phyloP scores from a whole-genome alignment of 306 rosid genomes.

The Mimosa bimucronata region DNA sequence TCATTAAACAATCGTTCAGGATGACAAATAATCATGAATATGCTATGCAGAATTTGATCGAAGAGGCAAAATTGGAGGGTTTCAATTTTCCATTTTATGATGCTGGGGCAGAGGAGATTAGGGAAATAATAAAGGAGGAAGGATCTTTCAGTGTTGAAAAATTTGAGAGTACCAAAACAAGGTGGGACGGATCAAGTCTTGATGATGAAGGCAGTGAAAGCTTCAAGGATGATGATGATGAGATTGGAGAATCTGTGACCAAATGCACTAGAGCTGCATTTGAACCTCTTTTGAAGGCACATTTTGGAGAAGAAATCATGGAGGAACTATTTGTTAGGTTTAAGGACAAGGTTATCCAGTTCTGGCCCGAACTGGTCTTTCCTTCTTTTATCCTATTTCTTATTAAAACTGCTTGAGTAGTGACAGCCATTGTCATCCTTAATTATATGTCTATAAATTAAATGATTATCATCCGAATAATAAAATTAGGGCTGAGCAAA shows the following conservation, averaged over 20 bases:
- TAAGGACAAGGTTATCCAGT: slow-evolving; percentile 17
- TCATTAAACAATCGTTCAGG: neutral
- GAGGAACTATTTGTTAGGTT: slow-evolving; percentile 47
- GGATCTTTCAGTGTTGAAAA: slow-evolving; percentile 45
- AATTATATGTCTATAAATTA: no score
- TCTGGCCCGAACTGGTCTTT: slow-evolving; percentile 32
- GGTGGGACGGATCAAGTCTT: slow-evolving; percentile 5
- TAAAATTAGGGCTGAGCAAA: no score
- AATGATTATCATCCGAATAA: no score
- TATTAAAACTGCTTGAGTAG: slow-evolving; percentile 6
- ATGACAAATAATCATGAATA: neutral
- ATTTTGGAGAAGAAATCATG: slow-evolving; percentile 47
- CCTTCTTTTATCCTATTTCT: slow-evolving; percentile 35
- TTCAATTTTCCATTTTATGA: slow-evolving; percentile 44
- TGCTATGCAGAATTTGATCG: slow-evolving; percentile 47
- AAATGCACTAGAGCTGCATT: slow-evolving; percentile 40
- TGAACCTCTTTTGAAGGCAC: slow-evolving; percentile 47
- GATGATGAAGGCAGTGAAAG: neutral
- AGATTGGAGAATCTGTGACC: slow-evolving; percentile 31
- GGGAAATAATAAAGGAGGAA: slow-evolving; percentile 42
- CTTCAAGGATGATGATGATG: slow-evolving; percentile 8
- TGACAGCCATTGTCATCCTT: no score
- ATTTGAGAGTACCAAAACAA: slow-evolving; percentile 30
- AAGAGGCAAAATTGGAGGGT: slow-evolving; percentile 38
- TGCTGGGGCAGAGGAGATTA: slow-evolving; percentile 43